Conservation (phyloP, 2,329 filamentous ascomycete species). For the Botrytis deweyae region DNA sequence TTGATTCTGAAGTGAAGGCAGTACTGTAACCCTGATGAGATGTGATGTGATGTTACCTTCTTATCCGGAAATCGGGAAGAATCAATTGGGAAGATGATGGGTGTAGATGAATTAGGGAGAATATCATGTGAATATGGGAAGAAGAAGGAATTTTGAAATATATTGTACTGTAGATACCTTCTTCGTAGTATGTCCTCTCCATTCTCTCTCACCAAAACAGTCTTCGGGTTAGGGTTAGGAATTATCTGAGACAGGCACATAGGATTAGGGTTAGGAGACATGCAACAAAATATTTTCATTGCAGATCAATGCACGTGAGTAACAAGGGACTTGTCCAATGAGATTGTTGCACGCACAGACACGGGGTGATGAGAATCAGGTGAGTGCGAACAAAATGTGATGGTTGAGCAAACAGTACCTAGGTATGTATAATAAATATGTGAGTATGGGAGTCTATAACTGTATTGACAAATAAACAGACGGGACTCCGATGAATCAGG, state of each 20-base stretch:
- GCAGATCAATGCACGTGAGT: not conserved
- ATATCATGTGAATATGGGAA: not conserved
- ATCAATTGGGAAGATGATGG: not conserved
- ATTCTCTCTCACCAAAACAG: not conserved
- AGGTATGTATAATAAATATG: too few relatives aligned
- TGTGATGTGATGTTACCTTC: not conserved
- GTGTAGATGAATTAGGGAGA: not conserved
- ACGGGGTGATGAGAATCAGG: not conserved
- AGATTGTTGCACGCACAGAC: not conserved
- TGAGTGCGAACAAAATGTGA: not conserved
- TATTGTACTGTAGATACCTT: too few relatives aligned
- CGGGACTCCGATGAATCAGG: fast-evolving
- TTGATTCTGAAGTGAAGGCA: not conserved
- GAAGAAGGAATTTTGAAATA: not conserved
- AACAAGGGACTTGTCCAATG: not conserved
- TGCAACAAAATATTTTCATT: not conserved
- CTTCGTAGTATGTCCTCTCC: not conserved
- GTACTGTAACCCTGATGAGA: not conserved
- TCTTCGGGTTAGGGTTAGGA: not conserved
- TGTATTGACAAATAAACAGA: not conserved
- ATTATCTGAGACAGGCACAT: too few relatives aligned
- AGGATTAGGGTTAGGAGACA: not conserved
- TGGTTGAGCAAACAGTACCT: not conserved
- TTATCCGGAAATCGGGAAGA: not conserved
- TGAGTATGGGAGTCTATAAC: not conserved